phyloP scores from a whole-genome alignment of 441 rosid genomes.

The Capsella rubella region DNA sequence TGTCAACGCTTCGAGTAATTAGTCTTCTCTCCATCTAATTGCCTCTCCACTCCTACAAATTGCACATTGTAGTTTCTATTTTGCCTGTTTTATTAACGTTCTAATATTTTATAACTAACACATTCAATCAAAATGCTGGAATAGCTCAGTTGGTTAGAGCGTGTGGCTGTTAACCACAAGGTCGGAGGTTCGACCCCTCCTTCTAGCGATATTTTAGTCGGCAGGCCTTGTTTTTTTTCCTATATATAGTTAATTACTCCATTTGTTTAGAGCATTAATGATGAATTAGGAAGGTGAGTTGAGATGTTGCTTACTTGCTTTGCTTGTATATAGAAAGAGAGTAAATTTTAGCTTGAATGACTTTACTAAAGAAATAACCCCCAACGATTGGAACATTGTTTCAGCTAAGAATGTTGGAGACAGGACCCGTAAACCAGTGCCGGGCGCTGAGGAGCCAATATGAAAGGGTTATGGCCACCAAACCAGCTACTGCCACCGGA shows the following conservation, averaged over 20 bases:
- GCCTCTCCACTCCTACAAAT: too few relatives aligned
- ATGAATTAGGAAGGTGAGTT: not conserved
- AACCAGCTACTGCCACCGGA: conserved; percentile 89
- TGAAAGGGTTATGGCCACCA: conserved; percentile 59
- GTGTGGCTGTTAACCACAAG: conserved; percentile 99
- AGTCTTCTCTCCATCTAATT: not conserved
- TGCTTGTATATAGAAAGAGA: not conserved
- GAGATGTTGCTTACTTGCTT: not conserved
- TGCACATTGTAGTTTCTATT: too few relatives aligned
- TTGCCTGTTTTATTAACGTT: too few relatives aligned
- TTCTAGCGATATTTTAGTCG: conserved; percentile 53
- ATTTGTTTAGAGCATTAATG: too few relatives aligned
- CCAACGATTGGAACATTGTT: conserved; percentile 1
- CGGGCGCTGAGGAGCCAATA: conserved; percentile 83
- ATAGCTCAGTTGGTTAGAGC: conserved; percentile 97
- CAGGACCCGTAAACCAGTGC: conserved; percentile 90
- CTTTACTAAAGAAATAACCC: conserved; percentile 21
- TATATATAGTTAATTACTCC: too few relatives aligned
- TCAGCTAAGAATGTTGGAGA: conserved; percentile 60
- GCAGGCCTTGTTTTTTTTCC: not conserved
- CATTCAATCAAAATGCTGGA: conserved; percentile 55
- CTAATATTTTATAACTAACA: too few relatives aligned
- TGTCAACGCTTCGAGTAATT: not conserved
- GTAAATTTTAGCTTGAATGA: conserved; percentile 9
- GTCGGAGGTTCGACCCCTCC: conserved; percentile 97